Conservation (phyloP, 192 early-diverging fungal species). For the Coemansia sp. region DNA sequence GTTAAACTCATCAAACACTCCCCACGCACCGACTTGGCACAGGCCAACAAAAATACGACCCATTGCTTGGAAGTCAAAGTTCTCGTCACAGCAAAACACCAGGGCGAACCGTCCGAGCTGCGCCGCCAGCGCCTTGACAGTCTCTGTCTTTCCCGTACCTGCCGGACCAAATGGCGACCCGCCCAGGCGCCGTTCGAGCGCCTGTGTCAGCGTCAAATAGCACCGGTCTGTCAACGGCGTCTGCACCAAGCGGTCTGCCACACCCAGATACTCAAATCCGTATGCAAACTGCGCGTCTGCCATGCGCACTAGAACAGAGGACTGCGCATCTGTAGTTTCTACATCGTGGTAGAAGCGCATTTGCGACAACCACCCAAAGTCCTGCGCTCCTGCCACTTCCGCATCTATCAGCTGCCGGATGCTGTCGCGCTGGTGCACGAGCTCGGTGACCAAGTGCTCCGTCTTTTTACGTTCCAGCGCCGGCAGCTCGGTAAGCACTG, state of each 20-base stretch:
- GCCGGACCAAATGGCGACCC: constrained; percentile 98
- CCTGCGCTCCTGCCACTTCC: constrained; percentile 59
- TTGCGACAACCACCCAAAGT: constrained; percentile 96
- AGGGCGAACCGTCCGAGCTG: constrained; percentile 96
- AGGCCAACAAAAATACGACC: constrained; percentile 99
- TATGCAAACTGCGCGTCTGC: constrained; percentile 93
- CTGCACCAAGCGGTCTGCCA: constrained; percentile 95
- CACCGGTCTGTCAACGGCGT: constrained; percentile 99
- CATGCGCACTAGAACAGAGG: constrained; percentile 79
- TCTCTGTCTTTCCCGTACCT: constrained; percentile 99
- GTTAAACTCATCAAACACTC: constrained; percentile 99
- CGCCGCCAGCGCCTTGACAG: constrained; percentile 94
- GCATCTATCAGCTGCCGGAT: constrained; percentile 65
- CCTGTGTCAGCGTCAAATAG: constrained; percentile 97
- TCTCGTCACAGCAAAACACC: constrained; percentile 99
- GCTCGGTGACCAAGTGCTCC: constrained; percentile 97
- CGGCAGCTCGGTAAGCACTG: constrained; percentile 85
- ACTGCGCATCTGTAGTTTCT: constrained; percentile 62
- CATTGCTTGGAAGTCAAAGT: constrained; percentile 99
- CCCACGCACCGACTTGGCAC: constrained; percentile 99
- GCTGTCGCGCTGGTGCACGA: constrained; percentile 97
- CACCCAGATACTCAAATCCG: constrained; percentile 97
- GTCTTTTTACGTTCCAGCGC: constrained; percentile 88
- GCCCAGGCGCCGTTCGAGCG: constrained; percentile 86
- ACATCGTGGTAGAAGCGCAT: constrained; percentile 90